These are phyloP conservation scores for Thalassiosira profunda DNA, from an alignment of 108 stramenopile genomes.

Conservation along the genomic window DNA sequence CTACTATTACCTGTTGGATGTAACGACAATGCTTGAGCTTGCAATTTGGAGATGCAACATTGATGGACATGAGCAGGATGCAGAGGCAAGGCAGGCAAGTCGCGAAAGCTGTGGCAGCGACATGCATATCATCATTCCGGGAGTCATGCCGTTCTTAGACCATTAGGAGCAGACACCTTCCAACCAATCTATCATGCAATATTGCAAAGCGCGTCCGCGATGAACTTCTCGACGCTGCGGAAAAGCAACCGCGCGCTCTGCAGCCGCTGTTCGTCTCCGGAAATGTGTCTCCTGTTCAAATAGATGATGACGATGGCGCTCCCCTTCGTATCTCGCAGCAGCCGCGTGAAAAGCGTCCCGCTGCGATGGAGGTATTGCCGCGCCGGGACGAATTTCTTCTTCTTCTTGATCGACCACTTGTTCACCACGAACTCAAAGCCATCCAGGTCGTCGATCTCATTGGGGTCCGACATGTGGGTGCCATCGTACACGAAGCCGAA, in stretches of 20 bases:
- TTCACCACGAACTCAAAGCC: slow-evolving; percentile 69
- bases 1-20: too few species aligned
- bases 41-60: too few species aligned
- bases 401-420: slow-evolving; percentile 43
- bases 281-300: slow-evolving; percentile 36
- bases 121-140: too few species aligned
- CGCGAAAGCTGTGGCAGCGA: too few species aligned
- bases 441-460: slow-evolving; percentile 58
- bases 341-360: slow-evolving; percentile 65
- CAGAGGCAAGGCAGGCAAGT: too few species aligned
- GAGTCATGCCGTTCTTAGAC: too few species aligned
- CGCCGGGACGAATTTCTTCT: slow-evolving; percentile 49
- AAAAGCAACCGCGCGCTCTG: slow-evolving; percentile 31
- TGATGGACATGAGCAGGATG: too few species aligned
- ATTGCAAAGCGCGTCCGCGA: too few species aligned
- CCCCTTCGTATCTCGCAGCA: slow-evolving; percentile 31
- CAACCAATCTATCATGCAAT: too few species aligned
- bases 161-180: too few species aligned
- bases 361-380: slow-evolving; percentile 81
- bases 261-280: slow-evolving; percentile 33
- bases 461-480: slow-evolving; percentile 64
- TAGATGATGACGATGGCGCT: slow-evolving; percentile 36
- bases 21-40: too few species aligned
- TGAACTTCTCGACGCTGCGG: slow-evolving; percentile 29
- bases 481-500: slow-evolving; percentile 88